Evolutionary conservation across 78 protist genomes (phyloP).

Genomic region (Dictyostelium purpureum): DNA sequence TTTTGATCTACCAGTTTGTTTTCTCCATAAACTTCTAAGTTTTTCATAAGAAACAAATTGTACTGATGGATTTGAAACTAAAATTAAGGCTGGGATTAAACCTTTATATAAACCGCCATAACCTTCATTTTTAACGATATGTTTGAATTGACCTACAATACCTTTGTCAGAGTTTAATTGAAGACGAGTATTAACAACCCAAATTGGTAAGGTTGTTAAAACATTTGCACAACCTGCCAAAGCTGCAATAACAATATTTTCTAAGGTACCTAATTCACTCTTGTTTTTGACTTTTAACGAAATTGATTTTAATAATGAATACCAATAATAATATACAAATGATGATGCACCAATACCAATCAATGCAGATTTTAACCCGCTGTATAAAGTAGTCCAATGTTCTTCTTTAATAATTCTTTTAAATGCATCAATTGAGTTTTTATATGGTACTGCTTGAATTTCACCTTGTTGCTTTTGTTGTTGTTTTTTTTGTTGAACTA

Average conservation of each 20-base stretch:
- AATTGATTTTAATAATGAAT: conserved; percentile 42
- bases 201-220: conserved; percentile 70
- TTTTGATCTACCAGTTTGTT: conserved; percentile 15
- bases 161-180: conserved; percentile 60
- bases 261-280: conserved; percentile 30
- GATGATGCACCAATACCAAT: conserved; percentile 64
- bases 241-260: conserved; percentile 58
- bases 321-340: conserved; percentile 79
- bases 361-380: conserved; percentile 64
- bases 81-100: conserved; percentile 69
- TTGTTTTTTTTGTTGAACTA: conserved; percentile 44
- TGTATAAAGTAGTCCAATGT: conserved; percentile 54
- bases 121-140: conserved; percentile 70
- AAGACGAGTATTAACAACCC: conserved; percentile 74
- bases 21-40: conserved; percentile 53
- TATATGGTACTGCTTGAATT: conserved; percentile 34
- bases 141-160: conserved; percentile 58
- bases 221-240: conserved; percentile 64
- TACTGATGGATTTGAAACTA: conserved; percentile 77
- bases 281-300: conserved; percentile 10
- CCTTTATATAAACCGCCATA: conserved; percentile 76
- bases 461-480: conserved; percentile 49
- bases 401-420: conserved; percentile 66
- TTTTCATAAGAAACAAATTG: conserved; percentile 77
- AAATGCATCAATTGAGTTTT: conserved; percentile 64